phyloP scores from a whole-genome alignment of 306 rosid species.

The Gynostemma pentaphyllum region DNA sequence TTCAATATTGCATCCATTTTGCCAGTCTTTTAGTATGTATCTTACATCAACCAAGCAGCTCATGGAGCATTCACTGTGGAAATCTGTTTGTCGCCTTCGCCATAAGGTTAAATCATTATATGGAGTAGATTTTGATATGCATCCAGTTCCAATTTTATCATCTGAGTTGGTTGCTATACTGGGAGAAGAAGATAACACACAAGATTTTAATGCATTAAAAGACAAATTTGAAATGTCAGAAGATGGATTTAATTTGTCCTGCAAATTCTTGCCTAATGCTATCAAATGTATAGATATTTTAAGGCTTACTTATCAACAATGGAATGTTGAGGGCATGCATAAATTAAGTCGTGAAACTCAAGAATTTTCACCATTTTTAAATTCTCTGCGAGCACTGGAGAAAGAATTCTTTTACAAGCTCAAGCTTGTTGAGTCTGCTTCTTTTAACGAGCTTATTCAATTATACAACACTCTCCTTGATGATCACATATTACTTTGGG shows the following conservation, averaged over 20 bases:
- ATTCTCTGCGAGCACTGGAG: conserved; percentile 50
- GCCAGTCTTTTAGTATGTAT: conserved; percentile 33
- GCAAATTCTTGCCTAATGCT: no score
- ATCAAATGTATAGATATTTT: conserved; percentile 39
- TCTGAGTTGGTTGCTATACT: conserved; percentile 36
- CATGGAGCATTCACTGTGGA: conserved; percentile 63
- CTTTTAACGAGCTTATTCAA: conserved; percentile 32
- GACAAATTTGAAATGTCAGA: conserved; percentile 5
- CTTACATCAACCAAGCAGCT: conserved; percentile 25
- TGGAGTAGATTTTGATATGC: conserved; percentile 25
- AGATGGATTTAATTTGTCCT: conserved; percentile 7
- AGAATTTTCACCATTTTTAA: conserved; percentile 25
- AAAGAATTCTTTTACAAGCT: conserved; percentile 44
- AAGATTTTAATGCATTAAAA: conserved; percentile 24
- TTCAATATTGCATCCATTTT: conserved; percentile 43
- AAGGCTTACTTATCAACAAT: conserved; percentile 45
- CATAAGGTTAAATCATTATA: conserved; percentile 13
- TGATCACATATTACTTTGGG: conserved; percentile 56
- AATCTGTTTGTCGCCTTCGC: conserved; percentile 24
- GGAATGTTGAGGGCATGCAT: conserved; percentile 34
- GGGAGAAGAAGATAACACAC: conserved; percentile 15
- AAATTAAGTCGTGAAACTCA: conserved; percentile 14
- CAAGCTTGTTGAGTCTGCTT: conserved; percentile 41
- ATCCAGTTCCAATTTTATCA: conserved; percentile 45
- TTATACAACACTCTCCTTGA: conserved; percentile 48